Evolutionary conservation across 1,284 basidiomycete species (phyloP).

Genomic region (Ustilago bromivora): DNA sequence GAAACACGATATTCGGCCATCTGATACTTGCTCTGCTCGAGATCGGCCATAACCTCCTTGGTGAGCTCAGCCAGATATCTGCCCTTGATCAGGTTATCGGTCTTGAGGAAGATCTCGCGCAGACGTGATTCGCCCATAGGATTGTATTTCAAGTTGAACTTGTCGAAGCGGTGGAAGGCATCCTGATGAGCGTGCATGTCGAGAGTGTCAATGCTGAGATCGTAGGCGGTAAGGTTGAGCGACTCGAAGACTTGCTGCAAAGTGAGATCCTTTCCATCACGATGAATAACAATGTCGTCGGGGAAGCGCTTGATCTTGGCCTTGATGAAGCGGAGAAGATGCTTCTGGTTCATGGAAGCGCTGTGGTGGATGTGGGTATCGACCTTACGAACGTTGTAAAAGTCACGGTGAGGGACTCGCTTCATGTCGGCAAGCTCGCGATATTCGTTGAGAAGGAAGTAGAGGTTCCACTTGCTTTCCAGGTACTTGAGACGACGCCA

Average conservation of each 20-base stretch:
- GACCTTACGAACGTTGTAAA: constrained; percentile 96
- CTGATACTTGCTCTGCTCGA: constrained; percentile 99
- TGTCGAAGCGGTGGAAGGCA: constrained; percentile 95
- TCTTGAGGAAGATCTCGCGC: constrained; percentile 98
- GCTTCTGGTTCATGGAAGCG: constrained; percentile 99
- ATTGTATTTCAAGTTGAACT: constrained; percentile 77
- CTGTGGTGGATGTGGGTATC: constrained; percentile 99
- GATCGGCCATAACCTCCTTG: constrained; percentile 92
- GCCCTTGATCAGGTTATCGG: constrained; percentile 82
- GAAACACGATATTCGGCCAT: constrained; percentile 89
- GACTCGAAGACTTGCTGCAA: constrained; percentile 94
- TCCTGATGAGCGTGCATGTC: constrained; percentile 99
- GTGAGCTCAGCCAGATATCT: constrained; percentile 95
- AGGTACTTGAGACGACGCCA: constrained; percentile 93
- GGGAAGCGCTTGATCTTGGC: constrained; percentile 90
- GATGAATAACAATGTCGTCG: constrained; percentile 91
- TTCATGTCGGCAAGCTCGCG: constrained; percentile 98
- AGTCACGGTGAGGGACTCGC: constrained; percentile 81
- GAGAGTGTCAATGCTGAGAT: constrained; percentile 97
- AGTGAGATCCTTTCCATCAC: constrained; percentile 90
- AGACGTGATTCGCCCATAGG: constrained; percentile 94
- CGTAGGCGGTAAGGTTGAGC: constrained; percentile 93
- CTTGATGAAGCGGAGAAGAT: constrained; percentile 99
- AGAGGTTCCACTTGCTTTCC: constrained; percentile 95
- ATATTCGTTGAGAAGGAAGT: constrained; percentile 90